Conservation (phyloP, 208 protist genomes). For the Acanthamoeba triangularis region DNA sequence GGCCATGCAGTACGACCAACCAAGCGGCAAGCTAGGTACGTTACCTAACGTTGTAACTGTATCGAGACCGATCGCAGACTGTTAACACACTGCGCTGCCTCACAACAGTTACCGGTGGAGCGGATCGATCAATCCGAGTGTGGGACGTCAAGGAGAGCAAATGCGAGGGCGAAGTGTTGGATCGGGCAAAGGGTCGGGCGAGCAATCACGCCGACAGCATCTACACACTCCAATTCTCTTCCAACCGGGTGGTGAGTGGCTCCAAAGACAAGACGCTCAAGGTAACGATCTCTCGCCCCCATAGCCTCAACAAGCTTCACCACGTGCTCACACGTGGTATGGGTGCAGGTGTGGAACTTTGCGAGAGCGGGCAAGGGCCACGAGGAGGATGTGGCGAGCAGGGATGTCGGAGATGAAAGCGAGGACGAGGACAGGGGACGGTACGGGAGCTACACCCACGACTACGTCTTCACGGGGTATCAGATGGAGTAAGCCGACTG, state of each 20-base stretch:
- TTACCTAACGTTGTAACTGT: background rate
- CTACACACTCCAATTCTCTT: conserved; percentile 29
- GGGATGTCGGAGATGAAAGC: conserved; percentile 1
- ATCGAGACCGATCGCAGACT: too few species aligned
- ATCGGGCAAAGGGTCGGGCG: conserved; percentile 21
- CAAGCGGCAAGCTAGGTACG: conserved; percentile 30
- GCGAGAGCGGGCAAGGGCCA: background rate
- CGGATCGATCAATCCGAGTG: conserved; percentile 37
- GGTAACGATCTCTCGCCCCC: background rate
- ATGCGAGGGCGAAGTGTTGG: conserved; percentile 45
- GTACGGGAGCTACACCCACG: conserved; percentile 19
- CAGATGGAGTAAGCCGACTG: conserved; percentile 23
- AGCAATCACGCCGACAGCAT: conserved; percentile 58
- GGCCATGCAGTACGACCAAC: conserved; percentile 56
- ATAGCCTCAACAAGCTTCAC: background rate
- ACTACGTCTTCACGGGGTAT: conserved; percentile 59
- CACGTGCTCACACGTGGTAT: background rate
- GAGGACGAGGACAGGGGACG: conserved; percentile 23
- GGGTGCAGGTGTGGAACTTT: conserved; percentile 37
- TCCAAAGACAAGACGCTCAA: conserved; percentile 56
- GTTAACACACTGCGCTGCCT: background rate
- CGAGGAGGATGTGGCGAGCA: background rate
- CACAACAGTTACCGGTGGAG: conserved; percentile 25
- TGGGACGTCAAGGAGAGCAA: conserved; percentile 46
- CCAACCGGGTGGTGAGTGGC: conserved; percentile 54